phyloP scores from a whole-genome alignment of 2,329 filamentous ascomycete genomes.

The Didymella glomerata region DNA sequence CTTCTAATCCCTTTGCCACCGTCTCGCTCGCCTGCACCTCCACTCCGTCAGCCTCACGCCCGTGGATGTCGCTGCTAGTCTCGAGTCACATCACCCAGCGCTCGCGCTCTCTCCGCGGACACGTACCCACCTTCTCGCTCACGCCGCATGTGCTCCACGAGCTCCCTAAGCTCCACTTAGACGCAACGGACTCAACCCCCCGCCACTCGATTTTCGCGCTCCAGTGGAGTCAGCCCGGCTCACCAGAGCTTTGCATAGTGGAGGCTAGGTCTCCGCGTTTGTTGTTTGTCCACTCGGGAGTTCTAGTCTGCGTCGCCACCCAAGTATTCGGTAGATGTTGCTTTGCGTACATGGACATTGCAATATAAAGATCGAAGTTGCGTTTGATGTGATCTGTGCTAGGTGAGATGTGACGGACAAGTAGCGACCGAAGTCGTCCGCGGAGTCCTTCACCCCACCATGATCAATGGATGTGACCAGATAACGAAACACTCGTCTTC shows the following conservation, averaged over 20 bases:
- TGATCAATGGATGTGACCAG: neutral
- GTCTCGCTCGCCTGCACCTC: too few species aligned
- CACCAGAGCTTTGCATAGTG: conserved; percentile 20
- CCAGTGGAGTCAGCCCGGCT: too few species aligned
- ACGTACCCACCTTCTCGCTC: too few species aligned
- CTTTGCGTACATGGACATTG: neutral
- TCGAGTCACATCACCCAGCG: neutral
- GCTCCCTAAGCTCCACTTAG: too few species aligned
- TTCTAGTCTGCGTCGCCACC: conserved; percentile 10
- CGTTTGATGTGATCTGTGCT: neutral
- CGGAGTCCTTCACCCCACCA: neutral
- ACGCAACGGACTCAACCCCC: too few species aligned
- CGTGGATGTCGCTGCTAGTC: too few species aligned
- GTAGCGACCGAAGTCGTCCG: neutral
- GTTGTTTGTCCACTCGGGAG: conserved; percentile 2
- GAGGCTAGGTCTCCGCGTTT: conserved; percentile 15
- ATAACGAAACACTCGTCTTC: neutral
- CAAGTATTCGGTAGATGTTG: neutral
- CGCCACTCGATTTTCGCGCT: too few species aligned
- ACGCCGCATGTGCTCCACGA: too few species aligned
- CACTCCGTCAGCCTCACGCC: too few species aligned
- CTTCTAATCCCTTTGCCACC: too few species aligned
- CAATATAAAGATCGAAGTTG: neutral
- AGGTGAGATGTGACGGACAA: neutral
- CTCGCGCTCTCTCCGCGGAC: too few species aligned